Percentiles rank a stretch among this genome's conserved stretches.
These are phyloP conservation scores for Xylaria sp. DNA, from an alignment of 2,329 filamentous ascomycete species.

Conservation along the genomic window DNA sequence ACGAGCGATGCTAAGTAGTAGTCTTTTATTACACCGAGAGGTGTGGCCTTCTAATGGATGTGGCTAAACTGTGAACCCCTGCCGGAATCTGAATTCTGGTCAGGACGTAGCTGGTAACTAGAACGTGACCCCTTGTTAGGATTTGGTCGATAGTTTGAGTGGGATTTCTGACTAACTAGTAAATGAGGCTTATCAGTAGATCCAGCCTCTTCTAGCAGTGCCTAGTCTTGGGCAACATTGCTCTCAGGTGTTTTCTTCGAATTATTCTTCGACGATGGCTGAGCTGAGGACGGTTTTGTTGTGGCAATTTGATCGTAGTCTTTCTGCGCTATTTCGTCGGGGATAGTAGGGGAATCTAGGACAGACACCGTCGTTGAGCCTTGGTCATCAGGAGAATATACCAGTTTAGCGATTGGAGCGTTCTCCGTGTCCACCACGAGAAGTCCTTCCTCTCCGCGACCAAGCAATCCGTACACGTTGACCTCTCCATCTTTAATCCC, in stretches of 20 bases:
- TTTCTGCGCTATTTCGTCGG: background rate
- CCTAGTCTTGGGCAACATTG: background rate
- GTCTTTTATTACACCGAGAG: constrained; percentile 6
- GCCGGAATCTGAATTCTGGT: constrained; percentile 10
- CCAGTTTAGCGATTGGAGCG: constrained; percentile 58
- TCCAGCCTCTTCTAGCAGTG: constrained; percentile 5
- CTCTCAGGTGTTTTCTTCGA: background rate
- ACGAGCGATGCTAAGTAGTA: constrained; percentile 4
- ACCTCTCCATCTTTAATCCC: constrained; percentile 73
- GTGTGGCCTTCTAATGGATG: background rate
- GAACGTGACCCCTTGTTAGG: constrained; percentile 21
- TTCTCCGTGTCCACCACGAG: constrained; percentile 72
- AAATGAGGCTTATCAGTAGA: constrained; percentile 7
- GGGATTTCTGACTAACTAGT: constrained; percentile 5
- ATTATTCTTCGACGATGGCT: background rate
- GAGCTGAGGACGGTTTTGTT: background rate
- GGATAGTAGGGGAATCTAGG: constrained; percentile 9
- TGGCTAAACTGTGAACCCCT: background rate
- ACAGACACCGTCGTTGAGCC: constrained; percentile 21
- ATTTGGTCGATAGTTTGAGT: constrained; percentile 12
- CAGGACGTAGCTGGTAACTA: constrained; percentile 1
- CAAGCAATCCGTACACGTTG: constrained; percentile 74
- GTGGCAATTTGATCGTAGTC: background rate
- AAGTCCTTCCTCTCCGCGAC: constrained; percentile 74
- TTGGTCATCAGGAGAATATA: constrained; percentile 49